Evolutionary conservation across 139 green algal species (phyloP).

Genomic region (Parachlorella kessleri): DNA sequence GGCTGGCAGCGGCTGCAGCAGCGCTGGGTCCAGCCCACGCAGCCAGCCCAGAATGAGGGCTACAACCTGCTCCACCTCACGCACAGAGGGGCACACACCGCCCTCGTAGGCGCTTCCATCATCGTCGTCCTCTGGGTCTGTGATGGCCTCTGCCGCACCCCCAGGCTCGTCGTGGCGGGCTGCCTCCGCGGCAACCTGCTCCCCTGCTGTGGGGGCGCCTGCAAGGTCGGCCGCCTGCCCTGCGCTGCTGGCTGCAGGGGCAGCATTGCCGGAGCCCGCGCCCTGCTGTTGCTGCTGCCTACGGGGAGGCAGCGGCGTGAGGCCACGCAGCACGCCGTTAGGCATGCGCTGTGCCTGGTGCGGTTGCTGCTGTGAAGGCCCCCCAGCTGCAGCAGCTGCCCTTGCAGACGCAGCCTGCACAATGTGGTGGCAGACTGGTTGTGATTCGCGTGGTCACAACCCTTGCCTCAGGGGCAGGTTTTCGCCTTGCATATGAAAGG

Average conservation of each 20-base stretch:
- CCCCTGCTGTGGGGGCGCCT: neutral
- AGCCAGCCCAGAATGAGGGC: constrained; percentile 49
- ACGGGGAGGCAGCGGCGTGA: neutral
- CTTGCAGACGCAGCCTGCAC: too few relatives aligned
- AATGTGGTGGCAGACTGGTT: neutral
- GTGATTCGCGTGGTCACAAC: neutral
- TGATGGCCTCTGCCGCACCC: neutral
- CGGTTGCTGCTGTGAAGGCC: neutral
- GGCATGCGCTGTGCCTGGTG: neutral
- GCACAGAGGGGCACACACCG: neutral
- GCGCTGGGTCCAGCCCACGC: constrained; percentile 23
- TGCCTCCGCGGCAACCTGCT: neutral
- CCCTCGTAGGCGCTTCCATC: neutral
- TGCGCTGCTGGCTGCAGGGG: neutral
- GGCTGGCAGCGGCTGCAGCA: constrained; percentile 6
- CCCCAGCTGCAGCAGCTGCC: too few relatives aligned
- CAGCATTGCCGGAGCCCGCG: neutral
- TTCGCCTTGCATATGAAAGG: too few relatives aligned
- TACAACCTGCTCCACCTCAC: constrained; percentile 48
- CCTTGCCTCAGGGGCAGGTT: too few relatives aligned
- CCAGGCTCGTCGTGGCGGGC: neutral
- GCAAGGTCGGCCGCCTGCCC: neutral
- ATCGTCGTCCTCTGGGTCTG: neutral
- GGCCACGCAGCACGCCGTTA: neutral
- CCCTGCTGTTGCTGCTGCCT: neutral